These are phyloP conservation scores for Syncephalastrum monosporum DNA, from an alignment of 371 early-diverging fungal genomes.

Conservation along the genomic window DNA sequence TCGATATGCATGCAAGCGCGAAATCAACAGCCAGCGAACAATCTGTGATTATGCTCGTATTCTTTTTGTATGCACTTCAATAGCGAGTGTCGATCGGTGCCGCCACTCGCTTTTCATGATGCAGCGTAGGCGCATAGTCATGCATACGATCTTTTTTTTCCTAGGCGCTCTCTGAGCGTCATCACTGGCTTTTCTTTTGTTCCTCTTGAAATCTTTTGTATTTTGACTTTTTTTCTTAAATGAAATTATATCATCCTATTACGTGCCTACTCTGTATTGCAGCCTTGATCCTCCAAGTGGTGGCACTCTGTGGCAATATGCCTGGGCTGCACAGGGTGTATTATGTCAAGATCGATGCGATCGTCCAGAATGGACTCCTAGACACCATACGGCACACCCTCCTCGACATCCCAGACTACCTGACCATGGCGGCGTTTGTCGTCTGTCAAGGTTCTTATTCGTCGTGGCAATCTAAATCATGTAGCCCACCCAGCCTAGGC, in stretches of 20 bases:
- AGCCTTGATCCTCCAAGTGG: constrained; percentile 14
- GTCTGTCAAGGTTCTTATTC: constrained; percentile 9
- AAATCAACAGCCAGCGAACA: too few species aligned
- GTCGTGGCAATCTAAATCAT: background rate
- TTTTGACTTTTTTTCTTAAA: background rate
- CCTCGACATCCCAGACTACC: constrained; percentile 12
- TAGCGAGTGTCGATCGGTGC: too few species aligned
- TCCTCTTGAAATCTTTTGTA: background rate
- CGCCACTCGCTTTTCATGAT: too few species aligned
- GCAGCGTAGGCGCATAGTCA: too few species aligned
- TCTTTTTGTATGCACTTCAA: too few species aligned
- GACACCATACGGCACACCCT: constrained; percentile 10
- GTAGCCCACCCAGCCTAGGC: constrained; percentile 12
- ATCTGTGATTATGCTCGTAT: too few species aligned
- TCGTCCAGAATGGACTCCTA: constrained; percentile 3
- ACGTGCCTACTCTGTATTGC: constrained; percentile 9
- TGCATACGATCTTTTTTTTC: too few species aligned
- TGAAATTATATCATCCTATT: constrained; percentile 7
- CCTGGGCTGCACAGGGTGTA: constrained; percentile 14
- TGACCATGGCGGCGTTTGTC: constrained; percentile 16
- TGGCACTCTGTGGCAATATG: constrained; percentile 17
- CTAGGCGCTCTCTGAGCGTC: too few species aligned
- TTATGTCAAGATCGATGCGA: constrained; percentile 13
- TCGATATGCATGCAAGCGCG: too few species aligned
- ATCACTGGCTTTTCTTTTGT: too few species aligned